These are phyloP conservation scores for Amanita thiersii DNA, from an alignment of 768 basidiomycete species.

Conservation along the genomic window DNA sequence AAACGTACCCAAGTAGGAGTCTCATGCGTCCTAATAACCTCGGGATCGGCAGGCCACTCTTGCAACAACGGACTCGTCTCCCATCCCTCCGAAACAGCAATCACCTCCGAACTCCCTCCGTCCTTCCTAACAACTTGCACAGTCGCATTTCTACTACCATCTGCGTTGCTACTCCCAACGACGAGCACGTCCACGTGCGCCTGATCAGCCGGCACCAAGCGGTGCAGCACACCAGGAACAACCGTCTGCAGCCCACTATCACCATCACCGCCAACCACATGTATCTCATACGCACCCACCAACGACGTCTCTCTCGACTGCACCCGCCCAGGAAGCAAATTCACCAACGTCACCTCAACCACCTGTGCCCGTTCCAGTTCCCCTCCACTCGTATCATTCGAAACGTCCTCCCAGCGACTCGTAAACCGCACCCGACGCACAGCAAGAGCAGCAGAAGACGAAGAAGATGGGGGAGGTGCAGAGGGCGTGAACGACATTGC, in stretches of 20 bases:
- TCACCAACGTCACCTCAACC: constrained; percentile 44
- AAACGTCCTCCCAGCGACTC: too few relatives aligned
- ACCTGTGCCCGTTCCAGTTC: constrained; percentile 37
- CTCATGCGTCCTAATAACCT: too few relatives aligned
- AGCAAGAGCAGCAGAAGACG: constrained; percentile 8
- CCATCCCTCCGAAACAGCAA: too few relatives aligned
- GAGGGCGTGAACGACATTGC: constrained; percentile 34
- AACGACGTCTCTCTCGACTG: constrained; percentile 22
- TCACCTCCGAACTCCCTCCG: too few relatives aligned
- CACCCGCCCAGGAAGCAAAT: constrained; percentile 31
- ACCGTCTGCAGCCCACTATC: constrained; percentile 35
- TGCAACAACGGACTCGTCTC: too few relatives aligned
- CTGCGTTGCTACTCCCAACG: constrained; percentile 20
- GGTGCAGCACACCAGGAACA: constrained; percentile 28
- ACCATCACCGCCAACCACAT: constrained; percentile 29
- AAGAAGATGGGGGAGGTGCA: background rate
- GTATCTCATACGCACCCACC: constrained; percentile 23
- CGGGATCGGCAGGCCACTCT: too few relatives aligned
- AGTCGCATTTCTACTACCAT: constrained; percentile 22
- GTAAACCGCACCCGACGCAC: too few relatives aligned
- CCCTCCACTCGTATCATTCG: too few relatives aligned
- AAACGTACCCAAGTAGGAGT: too few relatives aligned
- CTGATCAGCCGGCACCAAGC: constrained; percentile 45
- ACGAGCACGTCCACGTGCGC: constrained; percentile 40
- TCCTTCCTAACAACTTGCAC: constrained; percentile 23